phyloP scores from a whole-genome alignment of 768 basidiomycete species.

The Fistulinella prunicolor region DNA sequence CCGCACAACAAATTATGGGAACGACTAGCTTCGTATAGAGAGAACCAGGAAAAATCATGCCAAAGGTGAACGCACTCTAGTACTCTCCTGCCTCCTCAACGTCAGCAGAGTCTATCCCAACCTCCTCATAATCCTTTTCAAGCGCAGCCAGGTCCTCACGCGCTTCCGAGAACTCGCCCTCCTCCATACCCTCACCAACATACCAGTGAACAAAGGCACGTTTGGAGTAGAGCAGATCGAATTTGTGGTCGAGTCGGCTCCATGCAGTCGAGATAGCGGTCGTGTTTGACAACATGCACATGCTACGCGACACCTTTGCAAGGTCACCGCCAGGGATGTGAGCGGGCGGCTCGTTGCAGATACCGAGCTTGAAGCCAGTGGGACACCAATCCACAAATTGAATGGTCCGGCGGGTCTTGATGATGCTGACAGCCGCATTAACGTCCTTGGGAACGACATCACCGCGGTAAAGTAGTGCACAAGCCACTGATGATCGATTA shows the following conservation, averaged over 20 bases:
- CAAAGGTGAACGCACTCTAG: conserved; percentile 24
- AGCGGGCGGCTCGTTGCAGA: conserved; percentile 77
- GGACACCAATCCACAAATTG: conserved; percentile 80
- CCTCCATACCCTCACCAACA: conserved; percentile 78
- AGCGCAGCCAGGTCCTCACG: conserved; percentile 99
- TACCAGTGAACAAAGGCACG: conserved; percentile 59
- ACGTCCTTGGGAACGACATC: conserved; percentile 79
- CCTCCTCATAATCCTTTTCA: conserved; percentile 95
- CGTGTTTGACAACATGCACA: conserved; percentile 80
- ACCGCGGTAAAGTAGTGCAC: conserved; percentile 69
- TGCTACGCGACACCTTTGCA: conserved; percentile 69
- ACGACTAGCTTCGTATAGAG: conserved; percentile 28
- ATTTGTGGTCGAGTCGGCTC: conserved; percentile 75
- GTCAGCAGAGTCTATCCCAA: conserved; percentile 53
- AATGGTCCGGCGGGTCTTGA: conserved; percentile 78
- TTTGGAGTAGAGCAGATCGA: conserved; percentile 74
- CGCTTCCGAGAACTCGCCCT: conserved; percentile 98
- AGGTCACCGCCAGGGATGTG: conserved; percentile 74
- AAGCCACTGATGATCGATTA: conserved; percentile 46
- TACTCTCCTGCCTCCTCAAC: conserved; percentile 51
- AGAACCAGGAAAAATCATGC: conserved; percentile 23
- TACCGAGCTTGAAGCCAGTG: conserved; percentile 76
- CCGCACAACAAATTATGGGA: conserved; percentile 27
- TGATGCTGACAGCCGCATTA: conserved; percentile 67
- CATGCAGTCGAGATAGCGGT: conserved; percentile 71